Evolutionary conservation across 2,329 filamentous ascomycete genomes (phyloP), one percentile per base, ranked within the genome.

Genomic region (Colletotrichum gloeosporioides): DNA sequence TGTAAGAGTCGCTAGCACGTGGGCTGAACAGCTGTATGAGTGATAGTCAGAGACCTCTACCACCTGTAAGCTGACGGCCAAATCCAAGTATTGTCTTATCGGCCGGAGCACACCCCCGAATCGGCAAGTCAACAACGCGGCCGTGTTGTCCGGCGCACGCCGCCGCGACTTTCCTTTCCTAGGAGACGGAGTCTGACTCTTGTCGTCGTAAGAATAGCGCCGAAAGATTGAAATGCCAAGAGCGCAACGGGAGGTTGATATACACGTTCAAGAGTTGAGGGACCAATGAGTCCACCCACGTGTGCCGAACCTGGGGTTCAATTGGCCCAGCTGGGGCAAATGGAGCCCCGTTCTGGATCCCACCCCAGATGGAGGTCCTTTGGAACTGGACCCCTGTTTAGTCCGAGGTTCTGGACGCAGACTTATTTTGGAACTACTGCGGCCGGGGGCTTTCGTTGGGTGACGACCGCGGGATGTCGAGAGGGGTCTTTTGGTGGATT

Each of bases 221-320:
- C 32, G 32, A 44, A n/a, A 44, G 31, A 59, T n/a, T 36, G 8
- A n/a, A 44, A 7, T 12, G 62, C 32, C 32, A 36, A 44, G 25
- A 39, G 27, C n/a, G 25, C 44, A 44, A 55, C 3, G 15, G 18
- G 34, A 75, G 25, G 69, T 75, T 62, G 69, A 75, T 39, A 72
- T 73, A 73, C 65, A 53, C 53, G 25, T 63, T 31, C 36, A 31
- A 27, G 25, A 13, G 22, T 70, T 34, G 65, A 66, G 73, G 12
- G n/a, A 57, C 69, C 32, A 73, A 59, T 49, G 64, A 29, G 65
- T 25, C 59, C 64, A 62, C 71, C 75, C 75, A 77, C 75, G 75
- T 77, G 75, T 62, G 13, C n/a, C 53, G 31, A 49, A 71, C 22
- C 49, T 55, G 67, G 71, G 49, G 75, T 32, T 75, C 75, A 15